Conservation (phyloP, 345 rosid genomes). For the Eucalyptus tenuipes region DNA sequence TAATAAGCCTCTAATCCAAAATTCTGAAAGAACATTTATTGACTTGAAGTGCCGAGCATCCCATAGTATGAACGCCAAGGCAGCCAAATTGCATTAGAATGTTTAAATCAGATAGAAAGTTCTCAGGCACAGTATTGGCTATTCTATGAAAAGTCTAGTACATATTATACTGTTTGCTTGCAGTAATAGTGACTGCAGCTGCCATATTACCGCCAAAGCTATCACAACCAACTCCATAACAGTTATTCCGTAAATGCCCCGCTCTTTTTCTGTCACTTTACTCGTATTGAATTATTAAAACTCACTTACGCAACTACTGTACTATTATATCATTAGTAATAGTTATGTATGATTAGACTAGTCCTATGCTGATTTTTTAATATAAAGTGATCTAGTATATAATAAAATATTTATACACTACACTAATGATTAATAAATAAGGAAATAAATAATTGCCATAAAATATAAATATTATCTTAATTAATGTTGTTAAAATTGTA, state of each 20-base stretch:
- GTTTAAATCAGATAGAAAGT: not conserved
- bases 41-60: not conserved
- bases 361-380: not conserved
- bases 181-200: not conserved
- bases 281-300: not conserved
- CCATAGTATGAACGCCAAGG: not conserved
- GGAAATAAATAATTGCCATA: not conserved
- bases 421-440: not conserved
- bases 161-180: not conserved
- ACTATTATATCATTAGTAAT: not conserved
- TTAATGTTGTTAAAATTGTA: not conserved
- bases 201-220: not conserved
- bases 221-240: not conserved
- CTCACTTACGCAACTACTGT: not conserved
- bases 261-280: not conserved
- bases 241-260: not conserved
- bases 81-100: not conserved
- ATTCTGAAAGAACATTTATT: not conserved
- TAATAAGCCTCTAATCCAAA: not conserved
- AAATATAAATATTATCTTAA: not conserved
- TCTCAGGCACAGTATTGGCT: not conserved
- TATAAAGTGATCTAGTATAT: not conserved
- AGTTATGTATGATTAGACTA: not conserved
- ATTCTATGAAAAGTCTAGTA: not conserved
- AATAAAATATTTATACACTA: not conserved